phyloP scores from a whole-genome alignment of 148 eudicot genomes.

The Dysphania ambrosioides region DNA sequence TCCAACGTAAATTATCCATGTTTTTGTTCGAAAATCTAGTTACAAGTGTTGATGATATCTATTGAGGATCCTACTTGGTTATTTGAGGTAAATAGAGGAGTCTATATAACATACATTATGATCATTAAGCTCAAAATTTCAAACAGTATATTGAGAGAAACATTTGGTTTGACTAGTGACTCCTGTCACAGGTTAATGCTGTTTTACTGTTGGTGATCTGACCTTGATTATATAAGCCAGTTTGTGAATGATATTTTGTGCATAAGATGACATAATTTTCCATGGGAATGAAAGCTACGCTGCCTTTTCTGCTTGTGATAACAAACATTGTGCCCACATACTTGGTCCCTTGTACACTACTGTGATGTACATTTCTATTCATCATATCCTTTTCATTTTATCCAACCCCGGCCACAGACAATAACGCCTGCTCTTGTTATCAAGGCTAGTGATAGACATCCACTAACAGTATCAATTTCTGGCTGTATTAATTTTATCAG shows the following conservation, averaged over 20 bases:
- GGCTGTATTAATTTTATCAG: neutral
- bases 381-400: constrained; percentile 9
- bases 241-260: constrained; percentile 7
- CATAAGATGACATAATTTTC: neutral
- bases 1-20: too few species aligned
- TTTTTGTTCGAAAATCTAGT: neutral
- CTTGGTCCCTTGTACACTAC: constrained; percentile 1
- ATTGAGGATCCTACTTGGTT: neutral
- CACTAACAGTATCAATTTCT: neutral
- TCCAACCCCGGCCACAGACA: constrained; percentile 16
- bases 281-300: constrained; percentile 17
- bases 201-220: neutral
- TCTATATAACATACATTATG: too few species aligned
- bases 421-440: neutral
- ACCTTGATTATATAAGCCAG: neutral
- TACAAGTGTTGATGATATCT: neutral
- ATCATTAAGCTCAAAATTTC: neutral
- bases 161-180: neutral
- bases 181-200: neutral
- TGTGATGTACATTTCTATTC: neutral
- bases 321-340: constrained; percentile 19
- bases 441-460: constrained; percentile 5
- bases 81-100: too few species aligned
- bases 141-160: neutral
- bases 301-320: constrained; percentile 11